phyloP scores from a whole-genome alignment of 2,329 filamentous ascomycete genomes.

The Xylariaceae sp. region DNA sequence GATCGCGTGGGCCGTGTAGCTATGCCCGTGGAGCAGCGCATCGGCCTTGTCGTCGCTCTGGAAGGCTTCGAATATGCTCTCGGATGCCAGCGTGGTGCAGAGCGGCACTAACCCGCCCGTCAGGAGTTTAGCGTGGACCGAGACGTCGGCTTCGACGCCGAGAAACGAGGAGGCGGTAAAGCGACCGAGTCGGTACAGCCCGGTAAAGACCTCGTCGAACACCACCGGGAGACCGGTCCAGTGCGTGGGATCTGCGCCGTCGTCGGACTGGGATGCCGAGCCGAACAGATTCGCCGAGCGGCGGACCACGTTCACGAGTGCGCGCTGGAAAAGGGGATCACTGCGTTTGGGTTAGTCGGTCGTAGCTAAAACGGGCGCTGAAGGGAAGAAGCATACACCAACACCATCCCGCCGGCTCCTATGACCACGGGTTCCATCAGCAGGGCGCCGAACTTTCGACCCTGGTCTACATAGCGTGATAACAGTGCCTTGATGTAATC shows the following conservation, averaged over 20 bases:
- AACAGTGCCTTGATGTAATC: constrained; percentile 61
- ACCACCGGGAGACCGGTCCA: constrained; percentile 80
- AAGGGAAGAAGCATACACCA: constrained; percentile 59
- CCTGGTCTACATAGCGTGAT: constrained; percentile 53
- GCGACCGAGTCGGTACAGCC: constrained; percentile 78
- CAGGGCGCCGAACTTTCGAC: constrained; percentile 72
- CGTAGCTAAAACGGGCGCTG: background rate
- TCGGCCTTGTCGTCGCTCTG: constrained; percentile 73
- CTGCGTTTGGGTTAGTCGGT: constrained; percentile 42
- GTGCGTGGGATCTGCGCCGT: constrained; percentile 9
- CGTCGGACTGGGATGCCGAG: constrained; percentile 4
- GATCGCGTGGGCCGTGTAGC: constrained; percentile 82
- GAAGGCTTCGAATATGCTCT: constrained; percentile 74
- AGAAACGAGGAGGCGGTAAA: constrained; percentile 73
- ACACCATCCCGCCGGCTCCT: constrained; percentile 81
- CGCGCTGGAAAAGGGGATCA: constrained; percentile 79
- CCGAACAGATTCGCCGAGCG: constrained; percentile 59
- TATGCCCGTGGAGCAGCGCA: constrained; percentile 81
- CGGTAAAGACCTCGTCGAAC: constrained; percentile 88
- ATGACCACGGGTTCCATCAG: constrained; percentile 81
- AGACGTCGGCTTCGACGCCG: constrained; percentile 69
- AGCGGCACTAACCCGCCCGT: constrained; percentile 80
- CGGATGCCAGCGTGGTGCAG: constrained; percentile 73
- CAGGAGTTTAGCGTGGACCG: constrained; percentile 80
- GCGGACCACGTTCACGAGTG: constrained; percentile 69